Evolutionary conservation across 2,329 filamentous ascomycete species (phyloP), one percentile per base, ranked within the genome.

Genomic region (Aspergillus vadensis): DNA sequence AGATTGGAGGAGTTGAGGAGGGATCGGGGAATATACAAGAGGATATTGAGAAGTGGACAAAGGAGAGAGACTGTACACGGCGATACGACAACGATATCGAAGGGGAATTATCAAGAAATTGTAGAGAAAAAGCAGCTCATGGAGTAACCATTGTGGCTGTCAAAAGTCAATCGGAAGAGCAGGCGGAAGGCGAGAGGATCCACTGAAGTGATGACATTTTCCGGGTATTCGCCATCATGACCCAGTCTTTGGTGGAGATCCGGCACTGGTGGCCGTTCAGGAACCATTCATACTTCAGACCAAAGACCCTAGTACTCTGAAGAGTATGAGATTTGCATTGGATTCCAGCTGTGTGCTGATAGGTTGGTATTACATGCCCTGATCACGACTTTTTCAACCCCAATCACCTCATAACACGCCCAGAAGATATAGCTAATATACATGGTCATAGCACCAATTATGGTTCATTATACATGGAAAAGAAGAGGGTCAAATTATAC

Each of bases 401-500:
- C 52, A 9, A 19, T 36, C 39, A 23, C n/a, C 17, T 19, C 30
- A n/a, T 41, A 15, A 19, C 47, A 12, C 47, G 25, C 53, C 41
- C 39, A 19, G 38, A 47, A 44, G 4, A 36, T 6, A 47, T 27
- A 30, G 39, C 53, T 36, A 55, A 47, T 55, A 44, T 55, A 55
- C 53, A 55, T 44, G 27, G 23, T 43, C 32, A 36, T 36, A 36
- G 32, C 32, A 12, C 32, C 32, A 14, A 36, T 36, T 36, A 36
- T 36, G 32, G 38, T 27, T 55, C 25, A 43, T 55, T 14, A 55
- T 36, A 47, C 59, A 59, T 57, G 62, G 65, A 55, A 52, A 68
- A 68, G 25, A 63, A 67, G 30, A 19, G 49, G 8, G 43, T n/a
- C 25, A 43, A 21, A 54, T 74, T 70, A 86, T 38, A 83, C 78